Conservation (phyloP, 208 protist species). For the Angomonas ambiguus region DNA sequence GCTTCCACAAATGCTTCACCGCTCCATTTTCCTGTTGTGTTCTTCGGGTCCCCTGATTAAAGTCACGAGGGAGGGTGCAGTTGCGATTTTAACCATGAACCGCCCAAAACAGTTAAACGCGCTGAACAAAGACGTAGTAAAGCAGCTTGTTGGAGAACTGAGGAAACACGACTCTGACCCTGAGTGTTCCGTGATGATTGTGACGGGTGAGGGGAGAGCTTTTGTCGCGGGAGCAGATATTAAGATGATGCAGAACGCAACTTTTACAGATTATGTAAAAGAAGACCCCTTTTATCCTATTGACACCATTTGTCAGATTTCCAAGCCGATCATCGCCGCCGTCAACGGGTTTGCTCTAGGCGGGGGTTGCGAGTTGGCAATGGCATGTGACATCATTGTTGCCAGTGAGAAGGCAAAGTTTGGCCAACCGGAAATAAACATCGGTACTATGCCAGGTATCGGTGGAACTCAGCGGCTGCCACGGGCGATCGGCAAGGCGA, state of each 20-base stretch:
- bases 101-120: slow-evolving; percentile 93
- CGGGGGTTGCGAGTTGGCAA: slow-evolving; percentile 90
- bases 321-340: slow-evolving; percentile 86
- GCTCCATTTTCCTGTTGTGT: slow-evolving; percentile 6
- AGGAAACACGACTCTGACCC: slow-evolving; percentile 80
- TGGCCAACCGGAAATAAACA: slow-evolving; percentile 89
- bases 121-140: slow-evolving; percentile 81
- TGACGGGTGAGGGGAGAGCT: slow-evolving; percentile 91
- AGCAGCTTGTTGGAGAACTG: slow-evolving; percentile 61
- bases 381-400: slow-evolving; percentile 90
- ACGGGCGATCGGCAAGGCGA: slow-evolving; percentile 83
- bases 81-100: slow-evolving; percentile 90
- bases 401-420: slow-evolving; percentile 78
- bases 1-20: background rate
- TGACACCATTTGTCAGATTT: background rate
- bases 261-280: no score
- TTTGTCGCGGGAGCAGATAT: slow-evolving; percentile 97
- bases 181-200: slow-evolving; percentile 78
- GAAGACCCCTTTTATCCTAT: no score
- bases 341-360: slow-evolving; percentile 90
- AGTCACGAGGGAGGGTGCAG: slow-evolving; percentile 41
- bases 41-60: slow-evolving; percentile 50
- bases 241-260: slow-evolving; percentile 92
- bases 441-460: slow-evolving; percentile 92
- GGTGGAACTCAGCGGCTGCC: slow-evolving; percentile 92